Base-by-base conservation (phyloP, 108 stramenopile species). In the Cyclotella cryptica region DNA sequence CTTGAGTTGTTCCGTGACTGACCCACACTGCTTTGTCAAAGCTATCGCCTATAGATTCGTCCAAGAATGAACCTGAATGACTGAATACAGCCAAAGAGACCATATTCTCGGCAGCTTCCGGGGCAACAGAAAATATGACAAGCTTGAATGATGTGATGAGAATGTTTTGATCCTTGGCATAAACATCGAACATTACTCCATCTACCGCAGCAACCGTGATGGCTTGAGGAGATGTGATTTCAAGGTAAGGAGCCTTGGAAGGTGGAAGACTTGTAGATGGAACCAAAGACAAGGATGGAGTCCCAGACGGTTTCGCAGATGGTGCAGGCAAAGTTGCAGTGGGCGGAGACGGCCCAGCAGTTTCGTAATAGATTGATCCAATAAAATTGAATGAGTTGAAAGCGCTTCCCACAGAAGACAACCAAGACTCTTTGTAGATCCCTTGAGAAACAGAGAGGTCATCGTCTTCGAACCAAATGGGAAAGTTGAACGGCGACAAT, bases 381-480 rank as follows among this genome's bases (percentile, higher is more conserved):
- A 61, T 61, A 21, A 61, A 61, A 30, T 61, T 61, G n/a, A 39
- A 61, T 2, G 60, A 61, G 35, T 61, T 30, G 30, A 61, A 2
- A 13, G 60, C 60, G n/a, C 30, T 39, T 47, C 69, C 69, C 10
- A 71, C 35, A 35, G 69, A 71, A 13, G 54, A 7, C 29, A 35
- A 42, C 69, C 69, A 71, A 43, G 7, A 7, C 41, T 71, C 55
- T 53, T 71, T 71, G 69, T 71, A 71, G n/a, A 71, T 19, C 17
- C 69, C 69, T 44, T 71, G 52, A 42, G 47, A 57, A 10, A 71
- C 42, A 10, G 55, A 39, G 12, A 71, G 24, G 42, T 51, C 39
- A 10, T 71, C 55, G 22, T 58, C 39, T 58, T 71, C 69, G 29
- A 71, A 71, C 69, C 69, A 71, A 21, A 39, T 57, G n/a, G 69